A percentile compares a stretch with the other conserved stretches of the same genome.
phyloP scores from a whole-genome alignment of 768 basidiomycete species.

The Leccinum broughii region DNA sequence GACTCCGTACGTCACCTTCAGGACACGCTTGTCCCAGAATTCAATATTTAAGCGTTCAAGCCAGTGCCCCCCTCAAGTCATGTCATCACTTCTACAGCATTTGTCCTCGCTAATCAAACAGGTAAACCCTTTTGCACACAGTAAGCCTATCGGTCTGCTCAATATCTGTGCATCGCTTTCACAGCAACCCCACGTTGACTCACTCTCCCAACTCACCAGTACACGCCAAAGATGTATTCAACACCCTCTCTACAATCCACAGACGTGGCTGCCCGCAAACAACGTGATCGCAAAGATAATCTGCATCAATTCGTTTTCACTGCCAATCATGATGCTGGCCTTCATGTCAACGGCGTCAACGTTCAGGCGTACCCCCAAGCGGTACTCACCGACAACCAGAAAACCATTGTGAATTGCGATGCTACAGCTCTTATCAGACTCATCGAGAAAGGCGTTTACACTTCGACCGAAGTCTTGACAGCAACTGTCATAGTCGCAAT shows the following conservation, averaged over 20 bases:
- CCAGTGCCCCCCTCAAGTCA: conserved; percentile 5
- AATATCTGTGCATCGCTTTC: background rate
- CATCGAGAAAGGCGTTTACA: conserved; percentile 24
- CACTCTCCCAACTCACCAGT: background rate
- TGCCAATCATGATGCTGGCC: conserved; percentile 2
- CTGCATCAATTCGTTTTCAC: conserved; percentile 12
- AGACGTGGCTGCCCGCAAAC: conserved; percentile 26
- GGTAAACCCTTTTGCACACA: background rate
- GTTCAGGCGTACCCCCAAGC: conserved; percentile 31
- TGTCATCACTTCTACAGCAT: conserved; percentile 19
- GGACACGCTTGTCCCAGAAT: background rate
- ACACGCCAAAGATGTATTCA: conserved; percentile 8
- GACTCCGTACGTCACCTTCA: too few relatives aligned
- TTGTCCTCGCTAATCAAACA: background rate
- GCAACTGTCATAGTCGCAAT: conserved; percentile 31
- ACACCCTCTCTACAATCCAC: background rate
- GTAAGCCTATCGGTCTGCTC: conserved; percentile 1
- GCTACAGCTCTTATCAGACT: conserved; percentile 28
- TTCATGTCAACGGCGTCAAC: conserved; percentile 9
- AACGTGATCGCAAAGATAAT: conserved; percentile 21
- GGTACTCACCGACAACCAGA: conserved; percentile 28
- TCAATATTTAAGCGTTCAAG: background rate
- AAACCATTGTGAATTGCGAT: conserved; percentile 31
- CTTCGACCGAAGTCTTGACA: conserved; percentile 26
- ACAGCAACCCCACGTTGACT: background rate